These are phyloP conservation scores for Calonectria crousiana DNA, from an alignment of 2,329 filamentous ascomycete species.

Conservation along the genomic window DNA sequence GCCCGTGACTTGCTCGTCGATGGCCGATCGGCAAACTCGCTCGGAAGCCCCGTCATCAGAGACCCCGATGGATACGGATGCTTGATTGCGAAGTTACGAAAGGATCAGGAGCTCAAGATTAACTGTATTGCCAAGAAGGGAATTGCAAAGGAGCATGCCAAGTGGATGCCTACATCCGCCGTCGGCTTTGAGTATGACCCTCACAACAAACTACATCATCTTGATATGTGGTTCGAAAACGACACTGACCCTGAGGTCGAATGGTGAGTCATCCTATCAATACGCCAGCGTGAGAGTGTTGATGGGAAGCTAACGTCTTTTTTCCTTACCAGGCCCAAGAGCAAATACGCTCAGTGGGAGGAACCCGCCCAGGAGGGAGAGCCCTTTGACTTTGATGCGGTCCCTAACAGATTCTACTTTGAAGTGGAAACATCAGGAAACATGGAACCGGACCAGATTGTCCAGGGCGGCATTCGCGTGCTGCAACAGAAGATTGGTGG, in stretches of 20 bases:
- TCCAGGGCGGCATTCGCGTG: constrained; percentile 88
- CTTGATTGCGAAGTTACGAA: constrained; percentile 90
- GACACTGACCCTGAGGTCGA: constrained; percentile 79
- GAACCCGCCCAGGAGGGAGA: constrained; percentile 85
- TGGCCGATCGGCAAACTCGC: constrained; percentile 77
- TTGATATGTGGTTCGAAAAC: constrained; percentile 93
- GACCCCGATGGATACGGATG: constrained; percentile 86
- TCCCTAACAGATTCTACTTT: constrained; percentile 89
- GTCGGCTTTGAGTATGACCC: constrained; percentile 99
- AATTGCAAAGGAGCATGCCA: constrained; percentile 98
- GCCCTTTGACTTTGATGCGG: constrained; percentile 90
- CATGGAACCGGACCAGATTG: constrained; percentile 89
- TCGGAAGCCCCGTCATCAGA: constrained; percentile 85
- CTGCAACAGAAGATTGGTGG: constrained; percentile 91
- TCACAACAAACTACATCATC: constrained; percentile 92
- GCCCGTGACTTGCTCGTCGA: constrained; percentile 86
- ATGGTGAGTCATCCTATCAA: constrained; percentile 71
- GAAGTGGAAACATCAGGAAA: constrained; percentile 92
- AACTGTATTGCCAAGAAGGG: constrained; percentile 97
- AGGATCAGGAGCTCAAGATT: constrained; percentile 90
- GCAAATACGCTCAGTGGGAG: constrained; percentile 83
- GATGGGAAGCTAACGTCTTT: constrained; percentile 12
- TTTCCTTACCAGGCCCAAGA: constrained; percentile 74
- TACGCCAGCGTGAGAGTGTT: not conserved
- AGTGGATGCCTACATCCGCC: constrained; percentile 94